Evolutionary conservation across 768 basidiomycete species (phyloP), one percentile per base, ranked within the genome.

Genomic region (Termitomyces sp.): DNA sequence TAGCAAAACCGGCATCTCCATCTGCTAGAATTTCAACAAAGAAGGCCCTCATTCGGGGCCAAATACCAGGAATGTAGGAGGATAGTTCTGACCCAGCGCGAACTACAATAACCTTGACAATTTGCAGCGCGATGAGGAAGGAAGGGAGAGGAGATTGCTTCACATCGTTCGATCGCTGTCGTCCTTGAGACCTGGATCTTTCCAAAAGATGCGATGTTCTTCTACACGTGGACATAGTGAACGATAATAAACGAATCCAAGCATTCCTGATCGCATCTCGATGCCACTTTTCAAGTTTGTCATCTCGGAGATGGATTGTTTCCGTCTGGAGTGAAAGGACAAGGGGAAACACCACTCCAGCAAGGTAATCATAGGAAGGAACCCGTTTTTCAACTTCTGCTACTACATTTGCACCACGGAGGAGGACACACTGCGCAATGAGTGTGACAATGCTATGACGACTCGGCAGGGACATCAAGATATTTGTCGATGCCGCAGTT

Each of bases 221-320:
- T 20, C 53, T 78, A 59, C 83, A 87, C 7, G 81, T 80, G 6
- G 76, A 67, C 70, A 91, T 81, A 6, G 76, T 72, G 60, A 85
- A 88, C 27, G 80, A 74, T 31, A 90, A 68, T 18, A 92, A 71
- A 13, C 87, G 85, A 30, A 84, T 66, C 88, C 88, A 91, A 11
- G 80, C 79, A 33, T 73, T 74, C 9, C 75, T 69, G 50, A 82
- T 70, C 9, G 76, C 70, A 1, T 72, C 71, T n/a, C 78, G 78
- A 60, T 80, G 81, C 70, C 75, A 76, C 15, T 74, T 58, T 50
- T 85, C 81, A 3, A 74, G 68, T 63, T 72, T 74, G 6, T 72
- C 76, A 52, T 78, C 75, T 6, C 73, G 67, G 15, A 72, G 68
- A 51, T 82, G 66, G 31, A 82, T 77, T 1, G 75, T 65, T 12